phyloP scores from a whole-genome alignment of 139 green algal species.

The Chlorella sp. region DNA sequence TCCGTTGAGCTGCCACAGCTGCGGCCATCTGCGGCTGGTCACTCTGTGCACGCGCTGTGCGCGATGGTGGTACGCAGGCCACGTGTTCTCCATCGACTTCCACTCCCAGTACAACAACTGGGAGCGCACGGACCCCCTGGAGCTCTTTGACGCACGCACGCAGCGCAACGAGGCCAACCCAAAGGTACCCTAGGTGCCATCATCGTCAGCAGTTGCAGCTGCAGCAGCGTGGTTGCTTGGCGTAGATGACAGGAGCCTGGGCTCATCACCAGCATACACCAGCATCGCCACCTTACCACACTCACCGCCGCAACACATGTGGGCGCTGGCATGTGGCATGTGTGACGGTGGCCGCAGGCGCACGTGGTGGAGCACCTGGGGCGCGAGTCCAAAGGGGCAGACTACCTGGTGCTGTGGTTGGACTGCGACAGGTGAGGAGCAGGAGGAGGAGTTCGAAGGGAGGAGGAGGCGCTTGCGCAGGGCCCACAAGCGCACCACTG shows the following conservation, averaged over 20 bases:
- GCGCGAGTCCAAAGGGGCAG: constrained; percentile 48
- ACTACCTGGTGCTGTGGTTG: constrained; percentile 78
- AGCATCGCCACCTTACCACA: too few relatives aligned
- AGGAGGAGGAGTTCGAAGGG: too few relatives aligned
- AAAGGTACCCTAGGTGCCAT: constrained; percentile 62
- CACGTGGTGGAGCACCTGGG: constrained; percentile 75
- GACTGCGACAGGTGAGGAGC: constrained; percentile 89
- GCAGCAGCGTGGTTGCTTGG: too few relatives aligned
- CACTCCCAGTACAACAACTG: constrained; percentile 71
- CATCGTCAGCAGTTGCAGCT: neutral
- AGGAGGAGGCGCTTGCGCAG: too few relatives aligned
- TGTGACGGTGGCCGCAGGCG: constrained; percentile 49
- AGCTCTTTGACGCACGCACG: constrained; percentile 77
- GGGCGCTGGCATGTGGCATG: too few relatives aligned
- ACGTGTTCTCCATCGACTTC: constrained; percentile 81
- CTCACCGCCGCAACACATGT: too few relatives aligned
- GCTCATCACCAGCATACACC: too few relatives aligned
- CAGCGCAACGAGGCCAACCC: constrained; percentile 81
- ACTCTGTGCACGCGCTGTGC: too few relatives aligned
- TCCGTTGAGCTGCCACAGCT: too few relatives aligned
- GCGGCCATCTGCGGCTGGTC: too few relatives aligned
- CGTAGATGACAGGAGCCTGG: too few relatives aligned
- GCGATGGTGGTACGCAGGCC: constrained; percentile 14
- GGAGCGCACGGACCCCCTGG: constrained; percentile 71
- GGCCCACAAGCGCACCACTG: too few relatives aligned